Base-by-base conservation (phyloP, 2,329 filamentous ascomycete species). In the Trichothecium roseum region DNA sequence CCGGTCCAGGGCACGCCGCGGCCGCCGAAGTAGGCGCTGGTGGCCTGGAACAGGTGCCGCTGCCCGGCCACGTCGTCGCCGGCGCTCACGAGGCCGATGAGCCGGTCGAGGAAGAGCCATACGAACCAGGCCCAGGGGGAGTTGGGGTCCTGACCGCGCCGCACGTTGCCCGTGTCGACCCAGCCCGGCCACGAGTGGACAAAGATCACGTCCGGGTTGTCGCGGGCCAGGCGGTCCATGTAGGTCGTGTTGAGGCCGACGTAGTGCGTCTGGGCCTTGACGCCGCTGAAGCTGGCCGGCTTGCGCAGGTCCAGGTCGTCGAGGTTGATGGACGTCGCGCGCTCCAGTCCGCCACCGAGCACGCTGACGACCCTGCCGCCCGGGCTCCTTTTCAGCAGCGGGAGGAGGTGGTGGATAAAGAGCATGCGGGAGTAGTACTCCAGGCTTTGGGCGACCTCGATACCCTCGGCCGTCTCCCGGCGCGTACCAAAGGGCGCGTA, bases 371-470 rank as follows among this genome's bases (percentile, higher is more conserved):
- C 49, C 31, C 45, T 44, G 1, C 45, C 34, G 3, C 40, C 40
- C 31, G 56, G 46, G 0, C 57, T 38, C 18, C 40, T 14, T 10
- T 22, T 20, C 1, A 69, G 51, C 0, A 62, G 48, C 1, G 65
- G 62, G 6, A 67, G 55, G 4, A 69, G 55, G 18, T 55, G 48
- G 12, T 47, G 42, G 20, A 58, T 43, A 41, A 64, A 64, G 3
- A 61, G 47, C n/a, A 66, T 55, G 5, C 64, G 57, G 3, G 56
- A 53, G 52, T 68, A 68, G 45, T 63, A 66, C 27, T 51, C 48
- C 17, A 68, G 44, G 9, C 46, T 54, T 27, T 61, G 59, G 1
- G 47, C 47, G 20, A 58, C 48, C n/a, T 66, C 63, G 2, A 66
- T 4, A 1, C 63, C 65, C 40, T 69, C 65, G 3, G 45, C 2